These are phyloP conservation scores for Diaporthe batatas DNA, from an alignment of 2,329 filamentous ascomycete species.

Conservation along the genomic window DNA sequence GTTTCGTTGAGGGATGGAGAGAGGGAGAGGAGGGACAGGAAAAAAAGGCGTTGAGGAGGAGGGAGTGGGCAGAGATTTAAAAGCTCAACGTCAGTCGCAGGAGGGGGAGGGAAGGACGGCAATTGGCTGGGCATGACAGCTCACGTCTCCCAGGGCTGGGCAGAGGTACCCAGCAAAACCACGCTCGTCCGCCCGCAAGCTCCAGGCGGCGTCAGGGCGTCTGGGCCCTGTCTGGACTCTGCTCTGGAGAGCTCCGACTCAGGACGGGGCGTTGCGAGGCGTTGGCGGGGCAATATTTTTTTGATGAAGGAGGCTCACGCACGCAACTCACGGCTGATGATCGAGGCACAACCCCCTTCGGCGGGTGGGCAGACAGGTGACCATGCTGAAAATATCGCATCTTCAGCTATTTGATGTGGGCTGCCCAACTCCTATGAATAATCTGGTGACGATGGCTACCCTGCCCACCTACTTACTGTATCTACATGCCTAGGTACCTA, in stretches of 20 bases:
- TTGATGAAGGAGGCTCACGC: constrained; percentile 31
- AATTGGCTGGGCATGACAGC: constrained; percentile 35
- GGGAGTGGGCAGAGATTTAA: constrained; percentile 42
- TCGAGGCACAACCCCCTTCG: not conserved
- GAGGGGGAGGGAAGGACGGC: constrained; percentile 22
- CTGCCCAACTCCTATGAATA: not conserved
- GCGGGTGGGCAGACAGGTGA: constrained; percentile 35
- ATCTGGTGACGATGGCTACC: constrained; percentile 5
- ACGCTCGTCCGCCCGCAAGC: not conserved
- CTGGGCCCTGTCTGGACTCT: not conserved
- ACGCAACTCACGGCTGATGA: constrained; percentile 25
- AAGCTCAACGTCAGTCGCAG: constrained; percentile 41
- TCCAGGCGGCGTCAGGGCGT: not conserved
- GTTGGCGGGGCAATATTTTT: constrained; percentile 37
- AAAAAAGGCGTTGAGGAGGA: constrained; percentile 26
- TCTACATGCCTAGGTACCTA: not conserved
- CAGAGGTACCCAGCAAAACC: constrained; percentile 14
- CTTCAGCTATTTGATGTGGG: constrained; percentile 8
- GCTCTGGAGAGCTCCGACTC: constrained; percentile 37
- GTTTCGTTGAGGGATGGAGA: constrained; percentile 32
- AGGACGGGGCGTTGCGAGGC: constrained; percentile 34
- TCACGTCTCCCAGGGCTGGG: constrained; percentile 5
- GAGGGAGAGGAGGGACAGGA: constrained; percentile 28
- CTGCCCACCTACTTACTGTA: no score
- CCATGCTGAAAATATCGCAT: not conserved